Conservation (phyloP, 768 basidiomycete species). For the Tricholoma matsutake region DNA sequence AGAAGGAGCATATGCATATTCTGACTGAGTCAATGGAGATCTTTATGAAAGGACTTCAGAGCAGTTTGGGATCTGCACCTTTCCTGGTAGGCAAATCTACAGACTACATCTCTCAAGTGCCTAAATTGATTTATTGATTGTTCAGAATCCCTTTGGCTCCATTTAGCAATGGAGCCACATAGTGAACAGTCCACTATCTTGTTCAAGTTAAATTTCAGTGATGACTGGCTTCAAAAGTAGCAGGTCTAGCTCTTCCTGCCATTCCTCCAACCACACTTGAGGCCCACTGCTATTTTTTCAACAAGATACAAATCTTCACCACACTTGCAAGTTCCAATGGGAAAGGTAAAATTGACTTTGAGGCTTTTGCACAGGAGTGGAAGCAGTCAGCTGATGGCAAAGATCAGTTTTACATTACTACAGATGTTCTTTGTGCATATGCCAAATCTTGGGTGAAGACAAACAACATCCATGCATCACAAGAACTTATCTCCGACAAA, state of each 20-base stretch:
- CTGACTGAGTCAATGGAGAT: constrained; percentile 23
- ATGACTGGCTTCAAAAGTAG: constrained; percentile 19
- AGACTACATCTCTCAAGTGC: constrained; percentile 4
- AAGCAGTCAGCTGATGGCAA: constrained; percentile 22
- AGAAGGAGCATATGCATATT: constrained; percentile 16
- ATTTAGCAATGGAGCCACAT: background rate
- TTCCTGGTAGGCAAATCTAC: constrained; percentile 16
- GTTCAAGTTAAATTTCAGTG: constrained; percentile 10
- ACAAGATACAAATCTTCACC: background rate
- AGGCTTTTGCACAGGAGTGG: constrained; percentile 21
- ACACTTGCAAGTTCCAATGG: background rate
- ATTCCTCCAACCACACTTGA: constrained; percentile 20
- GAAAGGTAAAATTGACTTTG: constrained; percentile 14
- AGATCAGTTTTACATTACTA: constrained; percentile 20
- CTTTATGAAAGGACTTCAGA: constrained; percentile 18
- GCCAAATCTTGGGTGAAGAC: constrained; percentile 10
- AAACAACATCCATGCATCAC: constrained; percentile 20
- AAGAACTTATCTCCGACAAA: constrained; percentile 17
- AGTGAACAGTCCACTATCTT: background rate
- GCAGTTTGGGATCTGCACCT: constrained; percentile 19
- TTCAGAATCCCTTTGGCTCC: background rate
- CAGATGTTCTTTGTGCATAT: constrained; percentile 20
- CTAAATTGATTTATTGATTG: background rate
- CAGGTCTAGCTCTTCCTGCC: constrained; percentile 20
- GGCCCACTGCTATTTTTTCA: constrained; percentile 8